Evolutionary conservation across 441 rosid genomes (phyloP), one percentile per base, ranked within the genome.

Genomic region (Jatropha podagrica): DNA sequence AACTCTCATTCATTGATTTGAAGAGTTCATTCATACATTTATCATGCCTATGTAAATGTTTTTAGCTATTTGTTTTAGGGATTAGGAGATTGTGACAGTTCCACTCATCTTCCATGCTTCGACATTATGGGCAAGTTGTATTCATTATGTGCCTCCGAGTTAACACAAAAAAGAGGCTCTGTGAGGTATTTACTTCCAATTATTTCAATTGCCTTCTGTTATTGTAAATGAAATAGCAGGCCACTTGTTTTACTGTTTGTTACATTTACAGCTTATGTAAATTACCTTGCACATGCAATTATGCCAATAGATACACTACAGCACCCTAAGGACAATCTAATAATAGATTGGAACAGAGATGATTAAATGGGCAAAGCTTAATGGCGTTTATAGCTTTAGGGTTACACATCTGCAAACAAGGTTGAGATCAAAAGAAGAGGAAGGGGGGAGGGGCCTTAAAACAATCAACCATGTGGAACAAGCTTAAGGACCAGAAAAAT

Each of bases 91-190:
- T n/a, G 54, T 56, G 67, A 61, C 23, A 37, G 77, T 73, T 68
- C 48, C 58, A 52, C 7, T 54, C 2, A 0, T 54, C 8, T 54
- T 17, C 58, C 60, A 68, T 65, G 81, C 68, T 73, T 69, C 46
- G 55, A 66, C 72, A 49, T 27, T 74, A 54, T 73, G 77, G 68
- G 49, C 73, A 44, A 17, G 74, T 44, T 72, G 80, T 81, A 84
- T 86, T 81, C 77, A 69, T 84, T 81, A 32, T 32, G 54, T 75
- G 82, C 89, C 89, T 83, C 88, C 86, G 87, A 80, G 89, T 76
- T 76, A 5, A 69, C 46, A 48, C 37, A 69, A 74, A 77, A 44
- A 48, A 38, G 70, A 8, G 69, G 76, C 86, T 81, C 84, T 27
- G 82, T 15, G 85, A 83, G 91, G 88, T 48, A 78, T 68, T 27